Conservation (phyloP, 108 stramenopile genomes). For the Stephanodiscus triporus region DNA sequence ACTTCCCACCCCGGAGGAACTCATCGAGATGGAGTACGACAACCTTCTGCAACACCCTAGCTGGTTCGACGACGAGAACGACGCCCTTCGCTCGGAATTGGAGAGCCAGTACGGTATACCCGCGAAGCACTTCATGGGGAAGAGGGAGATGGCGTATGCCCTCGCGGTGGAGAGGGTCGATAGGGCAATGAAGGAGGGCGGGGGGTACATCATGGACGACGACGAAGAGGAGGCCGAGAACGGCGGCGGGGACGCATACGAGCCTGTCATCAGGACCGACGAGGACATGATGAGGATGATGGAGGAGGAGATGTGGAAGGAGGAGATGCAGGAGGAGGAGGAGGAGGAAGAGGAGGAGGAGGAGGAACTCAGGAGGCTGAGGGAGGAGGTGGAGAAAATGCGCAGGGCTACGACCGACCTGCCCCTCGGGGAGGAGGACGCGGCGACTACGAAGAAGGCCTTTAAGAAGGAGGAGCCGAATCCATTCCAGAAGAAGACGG, state of each 20-base stretch:
- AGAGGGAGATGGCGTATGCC: conserved; percentile 51
- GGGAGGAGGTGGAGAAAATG: conserved; percentile 6
- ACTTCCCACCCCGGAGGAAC: conserved; percentile 32
- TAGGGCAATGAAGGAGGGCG: conserved; percentile 23
- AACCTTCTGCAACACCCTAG: conserved; percentile 12
- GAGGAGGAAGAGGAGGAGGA: background rate
- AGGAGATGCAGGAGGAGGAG: conserved; percentile 13
- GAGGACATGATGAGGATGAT: conserved; percentile 53
- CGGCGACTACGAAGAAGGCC: background rate
- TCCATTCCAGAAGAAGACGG: conserved; percentile 7
- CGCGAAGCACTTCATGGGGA: conserved; percentile 48
- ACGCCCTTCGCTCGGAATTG: conserved; percentile 33
- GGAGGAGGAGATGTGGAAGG: conserved; percentile 47
- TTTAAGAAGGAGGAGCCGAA: conserved; percentile 10
- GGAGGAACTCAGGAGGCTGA: background rate
- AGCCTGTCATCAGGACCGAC: conserved; percentile 40
- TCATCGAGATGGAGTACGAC: conserved; percentile 47
- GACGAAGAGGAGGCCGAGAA: conserved; percentile 6
- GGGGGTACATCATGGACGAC: conserved; percentile 27
- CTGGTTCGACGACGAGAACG: conserved; percentile 23
- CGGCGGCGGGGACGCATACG: conserved; percentile 4
- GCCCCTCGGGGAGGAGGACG: background rate
- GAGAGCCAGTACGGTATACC: conserved; percentile 48
- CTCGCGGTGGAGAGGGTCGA: conserved; percentile 48
- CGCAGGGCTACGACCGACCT: background rate